phyloP scores from a whole-genome alignment of 805 yeast species.

The Lipomyces sp. region DNA sequence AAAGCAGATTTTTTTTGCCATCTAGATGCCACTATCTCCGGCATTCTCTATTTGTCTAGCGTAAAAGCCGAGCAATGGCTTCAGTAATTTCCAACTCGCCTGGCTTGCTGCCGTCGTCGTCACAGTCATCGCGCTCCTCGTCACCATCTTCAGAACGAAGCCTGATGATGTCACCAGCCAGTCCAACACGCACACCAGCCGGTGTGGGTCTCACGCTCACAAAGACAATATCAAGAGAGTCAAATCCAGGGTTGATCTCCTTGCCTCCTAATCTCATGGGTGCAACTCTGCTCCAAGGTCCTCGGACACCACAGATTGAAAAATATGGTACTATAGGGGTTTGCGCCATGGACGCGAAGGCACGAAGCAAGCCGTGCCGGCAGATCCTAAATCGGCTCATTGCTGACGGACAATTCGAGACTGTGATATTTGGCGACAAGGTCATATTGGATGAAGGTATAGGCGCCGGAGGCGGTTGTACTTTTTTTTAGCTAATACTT shows the following conservation, averaged over 20 bases:
- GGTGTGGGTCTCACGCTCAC: slow-evolving; percentile 24
- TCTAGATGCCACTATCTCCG: neutral
- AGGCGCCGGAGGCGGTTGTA: neutral
- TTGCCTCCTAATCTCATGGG: slow-evolving; percentile 29
- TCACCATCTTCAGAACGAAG: slow-evolving; percentile 20
- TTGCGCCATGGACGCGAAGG: slow-evolving; percentile 98
- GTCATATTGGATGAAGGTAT: slow-evolving; percentile 82
- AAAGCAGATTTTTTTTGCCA: neutral
- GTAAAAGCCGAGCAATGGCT: neutral
- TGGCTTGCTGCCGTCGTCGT: slow-evolving; percentile 8
- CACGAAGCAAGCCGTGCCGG: slow-evolving; percentile 92
- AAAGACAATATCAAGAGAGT: slow-evolving; percentile 32
- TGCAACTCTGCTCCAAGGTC: slow-evolving; percentile 34
- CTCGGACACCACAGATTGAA: slow-evolving; percentile 30
- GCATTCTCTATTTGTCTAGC: neutral
- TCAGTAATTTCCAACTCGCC: neutral
- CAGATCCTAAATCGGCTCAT: slow-evolving; percentile 85
- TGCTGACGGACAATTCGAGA: slow-evolving; percentile 89
- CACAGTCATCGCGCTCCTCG: slow-evolving; percentile 20
- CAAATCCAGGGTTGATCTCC: slow-evolving; percentile 14
- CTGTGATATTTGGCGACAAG: slow-evolving; percentile 96
- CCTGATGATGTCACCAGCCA: slow-evolving; percentile 18
- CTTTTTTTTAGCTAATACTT: neutral
- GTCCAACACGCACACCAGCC: slow-evolving; percentile 27
- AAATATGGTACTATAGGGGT: slow-evolving; percentile 91